A percentile compares a stretch with the other conserved stretches of the same genome.
phyloP scores from a whole-genome alignment of 352 stramenopile species.

The Achlya hypogyna region DNA sequence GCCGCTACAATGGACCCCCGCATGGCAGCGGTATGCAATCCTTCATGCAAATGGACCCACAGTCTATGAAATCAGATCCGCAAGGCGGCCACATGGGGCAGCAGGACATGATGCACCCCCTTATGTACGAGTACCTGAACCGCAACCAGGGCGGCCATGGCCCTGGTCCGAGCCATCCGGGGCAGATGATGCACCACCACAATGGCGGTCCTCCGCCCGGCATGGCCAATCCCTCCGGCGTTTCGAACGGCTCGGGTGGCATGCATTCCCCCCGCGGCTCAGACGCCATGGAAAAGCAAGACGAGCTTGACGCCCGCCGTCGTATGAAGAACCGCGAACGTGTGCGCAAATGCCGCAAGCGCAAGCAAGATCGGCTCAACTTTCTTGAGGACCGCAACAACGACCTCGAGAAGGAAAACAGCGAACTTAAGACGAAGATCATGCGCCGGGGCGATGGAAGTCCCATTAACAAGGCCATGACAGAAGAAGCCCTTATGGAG shows the following conservation, averaged over 20 bases:
- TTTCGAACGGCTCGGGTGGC: neutral
- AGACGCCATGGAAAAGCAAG: conserved; percentile 54
- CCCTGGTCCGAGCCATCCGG: neutral
- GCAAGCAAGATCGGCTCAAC: conserved; percentile 82
- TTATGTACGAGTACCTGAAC: conserved; percentile 81
- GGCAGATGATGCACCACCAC: conserved; percentile 23
- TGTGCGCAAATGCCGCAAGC: conserved; percentile 83
- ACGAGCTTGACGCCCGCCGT: conserved; percentile 74
- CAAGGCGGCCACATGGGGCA: conserved; percentile 47
- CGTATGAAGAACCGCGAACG: conserved; percentile 85
- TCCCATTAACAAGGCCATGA: conserved; percentile 34
- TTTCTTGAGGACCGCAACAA: conserved; percentile 77
- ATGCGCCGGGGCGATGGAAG: conserved; percentile 35
- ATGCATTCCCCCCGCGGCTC: conserved; percentile 24
- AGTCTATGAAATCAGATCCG: conserved; percentile 31
- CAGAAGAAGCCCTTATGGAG: conserved; percentile 55
- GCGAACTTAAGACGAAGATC: conserved; percentile 62
- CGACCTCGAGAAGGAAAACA: conserved; percentile 79
- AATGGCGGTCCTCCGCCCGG: conserved; percentile 26
- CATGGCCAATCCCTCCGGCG: conserved; percentile 18
- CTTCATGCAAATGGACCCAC: conserved; percentile 34
- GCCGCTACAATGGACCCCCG: neutral
- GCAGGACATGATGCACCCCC: conserved; percentile 37
- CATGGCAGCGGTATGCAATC: conserved; percentile 18
- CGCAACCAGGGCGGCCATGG: conserved; percentile 24